These are phyloP conservation scores for Tetrahymena borealis DNA, from an alignment of 73 alveolate species.

Conservation along the genomic window DNA sequence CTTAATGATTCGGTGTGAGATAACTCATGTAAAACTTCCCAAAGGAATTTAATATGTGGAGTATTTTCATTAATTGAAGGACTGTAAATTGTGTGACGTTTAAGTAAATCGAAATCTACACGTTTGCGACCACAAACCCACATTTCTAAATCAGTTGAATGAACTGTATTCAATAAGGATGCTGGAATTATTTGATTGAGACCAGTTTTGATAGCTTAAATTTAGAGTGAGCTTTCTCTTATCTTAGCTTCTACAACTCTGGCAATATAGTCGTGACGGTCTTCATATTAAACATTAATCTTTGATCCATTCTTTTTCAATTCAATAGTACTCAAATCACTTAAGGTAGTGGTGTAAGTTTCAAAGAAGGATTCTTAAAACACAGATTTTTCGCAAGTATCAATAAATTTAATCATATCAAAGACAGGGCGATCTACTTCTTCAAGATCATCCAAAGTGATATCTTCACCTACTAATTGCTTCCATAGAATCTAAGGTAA, in stretches of 20 bases:
- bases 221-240: conserved; percentile 79
- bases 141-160: conserved; percentile 76
- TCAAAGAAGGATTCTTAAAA: conserved; percentile 71
- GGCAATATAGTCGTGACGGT: conserved; percentile 72
- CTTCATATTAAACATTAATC: conserved; percentile 68
- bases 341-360: conserved; percentile 59
- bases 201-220: conserved; percentile 83
- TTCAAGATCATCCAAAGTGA: conserved; percentile 80
- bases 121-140: conserved; percentile 91
- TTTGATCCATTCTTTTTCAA: conserved; percentile 63
- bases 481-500: conserved; percentile 93
- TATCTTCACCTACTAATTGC: conserved; percentile 79
- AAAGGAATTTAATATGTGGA: conserved; percentile 82
- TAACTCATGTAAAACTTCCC: conserved; percentile 88
- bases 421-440: conserved; percentile 86
- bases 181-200: conserved; percentile 83
- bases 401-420: conserved; percentile 72
- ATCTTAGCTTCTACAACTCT: conserved; percentile 69
- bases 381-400: conserved; percentile 39
- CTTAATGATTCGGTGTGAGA: conserved; percentile 84
- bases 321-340: conserved; percentile 74
- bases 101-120: conserved; percentile 88
- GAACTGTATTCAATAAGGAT: conserved; percentile 78
- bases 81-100: conserved; percentile 88
- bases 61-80: conserved; percentile 77